A percentile compares a stretch with the other conserved stretches of the same genome.
These are phyloP conservation scores for Stachybotrys elegans DNA, from an alignment of 2,329 filamentous ascomycete genomes.

Conservation along the genomic window DNA sequence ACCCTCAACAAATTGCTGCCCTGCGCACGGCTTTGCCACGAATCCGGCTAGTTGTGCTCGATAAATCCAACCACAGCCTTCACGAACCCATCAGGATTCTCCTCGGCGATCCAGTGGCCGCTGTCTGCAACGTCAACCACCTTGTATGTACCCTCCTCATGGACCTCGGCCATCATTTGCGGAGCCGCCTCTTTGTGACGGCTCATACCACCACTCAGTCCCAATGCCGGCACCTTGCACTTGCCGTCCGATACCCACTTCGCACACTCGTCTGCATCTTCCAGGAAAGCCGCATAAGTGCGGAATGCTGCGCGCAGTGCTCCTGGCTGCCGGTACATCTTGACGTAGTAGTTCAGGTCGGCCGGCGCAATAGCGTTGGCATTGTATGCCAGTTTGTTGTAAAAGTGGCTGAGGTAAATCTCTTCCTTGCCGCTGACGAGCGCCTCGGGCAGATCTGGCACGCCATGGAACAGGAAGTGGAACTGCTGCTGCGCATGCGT, in stretches of 20 bases:
- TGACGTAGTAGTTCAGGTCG: conserved; percentile 34
- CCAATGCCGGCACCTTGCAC: conserved; percentile 3
- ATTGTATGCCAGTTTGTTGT: conserved; percentile 29
- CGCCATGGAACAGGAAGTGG: conserved; percentile 2
- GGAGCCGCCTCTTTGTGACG: neutral
- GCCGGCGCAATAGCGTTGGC: conserved; percentile 25
- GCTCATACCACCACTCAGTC: conserved; percentile 1
- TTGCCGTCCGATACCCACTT: conserved; percentile 23
- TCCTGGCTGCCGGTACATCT: conserved; percentile 26
- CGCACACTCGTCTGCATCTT: conserved; percentile 24
- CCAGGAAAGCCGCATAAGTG: conserved; percentile 25
- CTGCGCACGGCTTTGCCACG: too few relatives aligned
- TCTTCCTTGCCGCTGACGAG: conserved; percentile 33
- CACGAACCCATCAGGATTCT: neutral
- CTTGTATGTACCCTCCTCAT: conserved; percentile 1
- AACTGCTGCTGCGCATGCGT: neutral
- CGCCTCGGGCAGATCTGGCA: conserved; percentile 3
- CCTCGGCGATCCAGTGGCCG: conserved; percentile 2
- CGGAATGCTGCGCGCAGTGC: conserved; percentile 26
- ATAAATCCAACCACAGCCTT: neutral
- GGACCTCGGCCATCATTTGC: conserved; percentile 1
- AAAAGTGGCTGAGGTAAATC: conserved; percentile 38
- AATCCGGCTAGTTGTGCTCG: too few relatives aligned
- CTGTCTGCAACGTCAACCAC: conserved; percentile 1
- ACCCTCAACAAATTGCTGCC: too few relatives aligned